phyloP scores from a whole-genome alignment of 208 protist genomes.

The Acanthamoeba royreba region DNA sequence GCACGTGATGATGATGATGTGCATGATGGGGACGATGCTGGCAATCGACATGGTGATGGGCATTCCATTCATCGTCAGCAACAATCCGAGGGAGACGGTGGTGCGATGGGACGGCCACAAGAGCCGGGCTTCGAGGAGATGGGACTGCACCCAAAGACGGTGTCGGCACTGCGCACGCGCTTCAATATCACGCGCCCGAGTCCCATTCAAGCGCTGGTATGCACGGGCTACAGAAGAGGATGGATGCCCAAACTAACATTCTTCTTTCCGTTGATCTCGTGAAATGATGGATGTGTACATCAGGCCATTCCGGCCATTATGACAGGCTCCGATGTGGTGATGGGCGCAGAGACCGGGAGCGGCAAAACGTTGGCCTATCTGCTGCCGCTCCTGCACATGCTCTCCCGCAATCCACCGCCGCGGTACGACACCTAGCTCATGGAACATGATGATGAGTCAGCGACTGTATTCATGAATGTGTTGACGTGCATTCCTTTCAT shows the following conservation, averaged over 20 bases:
- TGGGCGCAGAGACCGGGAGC: slow-evolving; percentile 73
- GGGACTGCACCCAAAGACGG: background rate
- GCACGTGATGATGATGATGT: too few species aligned
- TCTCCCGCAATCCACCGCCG: slow-evolving; percentile 9
- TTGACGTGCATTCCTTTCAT: background rate
- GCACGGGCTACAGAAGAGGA: background rate
- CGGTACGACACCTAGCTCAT: background rate
- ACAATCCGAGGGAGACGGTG: too few species aligned
- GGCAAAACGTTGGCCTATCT: slow-evolving; percentile 81
- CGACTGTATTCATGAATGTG: background rate
- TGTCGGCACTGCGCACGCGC: background rate
- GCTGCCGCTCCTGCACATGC: slow-evolving; percentile 69
- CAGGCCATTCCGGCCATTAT: slow-evolving; percentile 61
- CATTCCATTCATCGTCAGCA: background rate
- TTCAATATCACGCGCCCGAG: background rate
- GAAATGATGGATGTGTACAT: background rate
- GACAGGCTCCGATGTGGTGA: slow-evolving; percentile 53
- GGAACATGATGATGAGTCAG: background rate
- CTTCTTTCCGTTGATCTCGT: background rate
- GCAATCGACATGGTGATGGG: too few species aligned
- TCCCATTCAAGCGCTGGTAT: background rate
- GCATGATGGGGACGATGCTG: too few species aligned
- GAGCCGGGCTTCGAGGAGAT: background rate
- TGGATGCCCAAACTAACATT: background rate
- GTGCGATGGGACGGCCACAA: background rate